Evolutionary conservation across 1,139 yeast species (phyloP).

Genomic region (Hemisphaericaspora lyxosophila): DNA sequence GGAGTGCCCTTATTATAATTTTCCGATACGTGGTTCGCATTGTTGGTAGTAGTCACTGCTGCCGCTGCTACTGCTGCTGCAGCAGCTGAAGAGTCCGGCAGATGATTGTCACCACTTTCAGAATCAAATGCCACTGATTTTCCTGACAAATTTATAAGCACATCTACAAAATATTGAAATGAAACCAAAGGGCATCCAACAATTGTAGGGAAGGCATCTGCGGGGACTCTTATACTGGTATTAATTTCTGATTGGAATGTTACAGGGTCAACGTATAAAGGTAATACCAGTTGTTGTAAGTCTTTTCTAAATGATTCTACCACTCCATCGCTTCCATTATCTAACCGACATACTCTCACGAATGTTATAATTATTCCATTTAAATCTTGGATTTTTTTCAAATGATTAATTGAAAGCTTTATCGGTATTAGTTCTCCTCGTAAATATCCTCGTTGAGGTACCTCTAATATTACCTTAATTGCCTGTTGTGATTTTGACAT

Average conservation of each 20-base stretch:
- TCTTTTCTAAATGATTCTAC: slow-evolving; percentile 84
- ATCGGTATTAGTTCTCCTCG: slow-evolving; percentile 80
- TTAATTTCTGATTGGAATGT: slow-evolving; percentile 58
- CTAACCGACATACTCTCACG: slow-evolving; percentile 77
- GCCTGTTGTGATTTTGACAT: slow-evolving; percentile 22
- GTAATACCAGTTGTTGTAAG: slow-evolving; percentile 72
- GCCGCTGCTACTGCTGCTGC: slow-evolving; percentile 11
- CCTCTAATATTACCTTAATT: slow-evolving; percentile 56
- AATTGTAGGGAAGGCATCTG: slow-evolving; percentile 85
- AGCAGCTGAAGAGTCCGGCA: slow-evolving; percentile 10
- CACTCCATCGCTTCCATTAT: slow-evolving; percentile 61
- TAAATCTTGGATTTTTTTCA: slow-evolving; percentile 68
- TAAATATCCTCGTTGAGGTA: slow-evolving; percentile 69
- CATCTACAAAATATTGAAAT: slow-evolving; percentile 84
- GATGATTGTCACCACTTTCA: slow-evolving; percentile 17
- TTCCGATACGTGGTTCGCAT: slow-evolving; percentile 8
- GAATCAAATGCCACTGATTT: slow-evolving; percentile 38
- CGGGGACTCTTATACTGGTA: slow-evolving; percentile 70
- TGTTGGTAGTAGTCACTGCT: slow-evolving; percentile 8
- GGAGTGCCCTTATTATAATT: slow-evolving; percentile 10
- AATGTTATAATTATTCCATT: slow-evolving; percentile 78
- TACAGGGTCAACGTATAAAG: slow-evolving; percentile 74
- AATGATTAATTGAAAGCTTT: slow-evolving; percentile 63
- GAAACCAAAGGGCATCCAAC: slow-evolving; percentile 71
- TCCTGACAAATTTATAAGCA: slow-evolving; percentile 65